Conservation (phyloP, 331 rosid species). For the Phaseolus coccineus region DNA sequence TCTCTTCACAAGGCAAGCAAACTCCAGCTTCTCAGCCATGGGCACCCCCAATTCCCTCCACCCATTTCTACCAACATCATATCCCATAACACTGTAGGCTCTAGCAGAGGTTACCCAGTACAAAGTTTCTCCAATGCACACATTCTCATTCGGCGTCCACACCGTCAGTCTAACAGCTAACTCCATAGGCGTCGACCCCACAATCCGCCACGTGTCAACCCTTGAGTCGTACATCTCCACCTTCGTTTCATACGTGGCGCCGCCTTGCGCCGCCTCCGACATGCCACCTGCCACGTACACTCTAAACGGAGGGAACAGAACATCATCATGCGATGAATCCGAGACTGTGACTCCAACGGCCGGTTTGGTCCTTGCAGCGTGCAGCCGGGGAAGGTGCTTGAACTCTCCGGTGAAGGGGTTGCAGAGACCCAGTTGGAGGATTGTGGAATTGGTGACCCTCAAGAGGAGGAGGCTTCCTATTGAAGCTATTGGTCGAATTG, state of each 20-base stretch:
- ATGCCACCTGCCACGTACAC: conserved; percentile 70
- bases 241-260: conserved; percentile 50
- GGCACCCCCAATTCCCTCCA: conserved; percentile 70
- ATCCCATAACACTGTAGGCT: conserved; percentile 60
- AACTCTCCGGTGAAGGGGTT: conserved; percentile 68
- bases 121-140: conserved; percentile 45
- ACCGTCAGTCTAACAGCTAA: conserved; percentile 71
- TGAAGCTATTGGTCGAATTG: conserved; percentile 44
- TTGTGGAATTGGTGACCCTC: conserved; percentile 45
- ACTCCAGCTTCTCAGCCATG: conserved; percentile 60
- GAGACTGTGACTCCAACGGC: conserved; percentile 51
- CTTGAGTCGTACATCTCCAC: conserved; percentile 66
- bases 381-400: conserved; percentile 54
- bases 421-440: conserved; percentile 51
- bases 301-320: conserved; percentile 42
- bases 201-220: conserved; percentile 48
- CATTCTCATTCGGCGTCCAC: conserved; percentile 76
- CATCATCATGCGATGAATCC: background rate
- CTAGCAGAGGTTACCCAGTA: conserved; percentile 75
- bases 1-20: conserved; percentile 60
- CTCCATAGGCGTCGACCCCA: conserved; percentile 61
- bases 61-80: conserved; percentile 38
- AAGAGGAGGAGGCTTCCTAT: conserved; percentile 55
- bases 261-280: conserved; percentile 51
- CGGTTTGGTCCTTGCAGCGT: conserved; percentile 61